Percentiles rank a stretch among this genome's conserved stretches.
Evolutionary conservation across 202 grass and related monocot species (phyloP).

Genomic region (Carex arenaria): DNA sequence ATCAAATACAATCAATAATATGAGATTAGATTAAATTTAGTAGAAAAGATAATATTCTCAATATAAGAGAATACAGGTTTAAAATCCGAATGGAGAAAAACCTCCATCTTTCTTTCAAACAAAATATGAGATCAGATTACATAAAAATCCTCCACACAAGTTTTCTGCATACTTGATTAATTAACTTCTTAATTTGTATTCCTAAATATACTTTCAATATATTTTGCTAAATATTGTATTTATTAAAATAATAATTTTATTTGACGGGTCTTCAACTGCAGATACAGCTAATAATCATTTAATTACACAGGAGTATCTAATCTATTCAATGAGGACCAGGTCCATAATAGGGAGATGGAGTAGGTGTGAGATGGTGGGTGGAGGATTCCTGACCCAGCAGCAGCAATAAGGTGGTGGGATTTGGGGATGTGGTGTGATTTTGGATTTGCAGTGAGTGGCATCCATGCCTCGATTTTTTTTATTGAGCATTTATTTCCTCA

Average conservation of each 20-base stretch:
- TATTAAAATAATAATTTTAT: not conserved
- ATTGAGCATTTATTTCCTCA: not conserved
- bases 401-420: not conserved
- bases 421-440: constrained; percentile 16
- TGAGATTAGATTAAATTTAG: too few relatives aligned
- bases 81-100: too few relatives aligned
- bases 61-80: too few relatives aligned
- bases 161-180: too few relatives aligned
- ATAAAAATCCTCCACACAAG: too few relatives aligned
- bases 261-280: not conserved
- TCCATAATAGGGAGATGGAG: not conserved
- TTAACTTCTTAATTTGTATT: too few relatives aligned
- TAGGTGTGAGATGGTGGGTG: constrained; percentile 21
- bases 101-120: too few relatives aligned
- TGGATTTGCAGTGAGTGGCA: constrained; percentile 28
- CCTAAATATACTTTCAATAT: too few relatives aligned
- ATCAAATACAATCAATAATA: too few relatives aligned
- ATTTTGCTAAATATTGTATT: too few relatives aligned
- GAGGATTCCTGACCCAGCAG: constrained; percentile 31
- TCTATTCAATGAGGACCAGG: constrained; percentile 13
- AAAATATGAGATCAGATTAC: too few relatives aligned
- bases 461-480: constrained; percentile 7
- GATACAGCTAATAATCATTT: not conserved
- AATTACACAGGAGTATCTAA: not conserved
- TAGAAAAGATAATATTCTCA: too few relatives aligned